Evolutionary conservation across 257 asterid species (phyloP), one percentile per base, ranked within the genome.

Genomic region (Fraxinus americana): DNA sequence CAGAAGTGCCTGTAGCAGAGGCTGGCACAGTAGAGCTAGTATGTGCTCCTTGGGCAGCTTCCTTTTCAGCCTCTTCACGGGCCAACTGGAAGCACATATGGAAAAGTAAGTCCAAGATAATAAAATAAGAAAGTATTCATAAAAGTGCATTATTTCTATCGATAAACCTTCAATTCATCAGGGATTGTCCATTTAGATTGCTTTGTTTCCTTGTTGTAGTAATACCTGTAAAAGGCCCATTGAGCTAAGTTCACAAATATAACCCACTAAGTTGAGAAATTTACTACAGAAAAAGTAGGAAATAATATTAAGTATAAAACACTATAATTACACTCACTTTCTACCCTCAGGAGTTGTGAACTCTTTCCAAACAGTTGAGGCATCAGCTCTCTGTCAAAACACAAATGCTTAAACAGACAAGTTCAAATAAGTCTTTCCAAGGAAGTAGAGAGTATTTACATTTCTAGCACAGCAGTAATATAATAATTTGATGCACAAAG

Each of bases 311-410:
- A 8, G 45, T 32, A 75, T 21, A 43, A 75, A 54, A 83, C 59
- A 67, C 71, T 66, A 70, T 30, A n/a, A 78, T 59, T 77, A 83
- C 80, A 83, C 97, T 80, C 90, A 96, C 99, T 91, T 96, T 88
- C 91, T 91, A 82, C 99, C 99, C 91, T 96, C 98, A 1, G 90
- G 87, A 80, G 99, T 96, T 73, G 94, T 90, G 86, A 93, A 96
- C 84, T 96, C 99, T 86, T 93, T 96, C 99, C 99, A 96, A 71
- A 92, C 96, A 75, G 97, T 93, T 30, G 97, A 93, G 35, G 98
- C 98, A 88, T 93, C 96, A 81, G 97, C 99, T 85, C 93, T 96
- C 99, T 96, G 93, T 85, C 67, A 79, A 86, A 80, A 78, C 48
- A 79, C 57, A 76, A 69, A n/a, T n/a, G 30, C 52, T 34, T 48